These are phyloP conservation scores for Phytopythium kandeliae DNA, from an alignment of 352 stramenopile species.

Conservation along the genomic window DNA sequence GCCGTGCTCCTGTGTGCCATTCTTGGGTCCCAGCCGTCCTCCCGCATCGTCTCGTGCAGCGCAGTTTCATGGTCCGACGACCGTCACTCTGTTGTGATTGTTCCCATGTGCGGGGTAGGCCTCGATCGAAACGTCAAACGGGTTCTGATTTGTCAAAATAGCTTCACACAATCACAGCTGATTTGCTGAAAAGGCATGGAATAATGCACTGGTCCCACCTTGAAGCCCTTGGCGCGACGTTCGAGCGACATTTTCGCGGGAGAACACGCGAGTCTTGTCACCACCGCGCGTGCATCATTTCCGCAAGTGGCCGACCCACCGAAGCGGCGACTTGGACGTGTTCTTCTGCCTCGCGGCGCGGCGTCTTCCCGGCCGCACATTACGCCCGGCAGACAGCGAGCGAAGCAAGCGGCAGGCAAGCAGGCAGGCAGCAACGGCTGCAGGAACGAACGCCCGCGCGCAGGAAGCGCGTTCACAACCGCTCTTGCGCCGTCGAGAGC, in stretches of 20 bases:
- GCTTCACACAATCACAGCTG: not conserved
- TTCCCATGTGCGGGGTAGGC: not conserved
- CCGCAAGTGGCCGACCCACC: slow-evolving; percentile 2
- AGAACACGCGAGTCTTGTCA: slow-evolving; percentile 3
- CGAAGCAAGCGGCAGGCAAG: too few relatives aligned
- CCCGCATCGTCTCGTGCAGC: not conserved
- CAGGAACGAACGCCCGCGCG: not conserved
- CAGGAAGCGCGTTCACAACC: slow-evolving; percentile 1
- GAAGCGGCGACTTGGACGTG: not conserved
- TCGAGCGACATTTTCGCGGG: not conserved
- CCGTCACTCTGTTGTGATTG: not conserved
- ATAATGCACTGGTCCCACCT: not conserved
- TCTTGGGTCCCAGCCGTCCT: not conserved
- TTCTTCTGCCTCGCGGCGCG: not conserved
- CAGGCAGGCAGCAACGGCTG: not conserved
- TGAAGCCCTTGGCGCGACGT: slow-evolving; percentile 5
- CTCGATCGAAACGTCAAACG: too few relatives aligned
- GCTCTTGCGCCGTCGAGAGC: not conserved
- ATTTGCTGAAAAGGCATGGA: not conserved
- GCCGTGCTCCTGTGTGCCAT: too few relatives aligned
- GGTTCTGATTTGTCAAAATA: not conserved
- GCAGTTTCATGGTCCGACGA: slow-evolving; percentile 2
- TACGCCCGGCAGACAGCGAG: not conserved
- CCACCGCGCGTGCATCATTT: slow-evolving; percentile 9
- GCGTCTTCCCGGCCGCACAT: not conserved